Evolutionary conservation across 352 stramenopile species (phyloP), one percentile per base, ranked within the genome.

Genomic region (Plasmopara viticola): DNA sequence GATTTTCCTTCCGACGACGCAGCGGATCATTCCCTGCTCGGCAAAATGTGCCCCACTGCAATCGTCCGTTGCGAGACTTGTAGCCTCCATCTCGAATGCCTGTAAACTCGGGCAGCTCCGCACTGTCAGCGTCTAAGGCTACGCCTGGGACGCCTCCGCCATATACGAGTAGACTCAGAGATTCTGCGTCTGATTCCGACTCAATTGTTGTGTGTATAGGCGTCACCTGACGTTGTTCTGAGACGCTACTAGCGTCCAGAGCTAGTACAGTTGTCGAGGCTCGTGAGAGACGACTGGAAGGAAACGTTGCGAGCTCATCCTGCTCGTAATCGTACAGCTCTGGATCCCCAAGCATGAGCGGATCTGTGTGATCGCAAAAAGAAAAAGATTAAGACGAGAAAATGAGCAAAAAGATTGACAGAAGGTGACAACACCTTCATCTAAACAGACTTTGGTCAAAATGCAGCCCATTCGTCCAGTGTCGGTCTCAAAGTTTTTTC

Each of bases 1-100:
- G 81, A 59, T 92, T 92, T 60, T 92, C 78, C 41, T 92, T 92
- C 2, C 81, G 72, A n/a, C 81, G 74, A n/a, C 73, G 62, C 53
- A 92, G 49, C 10, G 77, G 69, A 53, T 92, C 81, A 53, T 86
- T 86, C 29, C 81, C 81, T 17, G 81, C 78, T 44, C 81, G 69
- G 6, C 62, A 80, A 34, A 71, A 62, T 18, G 57, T 52, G 15
- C 81, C 81, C 81, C 81, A 92, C 5, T 52, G 57, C 18, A 90
- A 55, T n/a, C 65, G 51, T 0, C 66, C 59, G 35, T 60, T 80
- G 2, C 53, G 9, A 0, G 81, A 84, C 53, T 61, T 58, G 57
- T 82, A 83, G 14, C 70, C 78, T 42, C 70, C 74, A 5, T 68
- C 57, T 10, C 64, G 58, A 4, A 70, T 65, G 20, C 74, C 77